Percentiles rank a stretch among this genome's conserved stretches.
phyloP scores from a whole-genome alignment of 371 early-diverging fungal species.

The Conidiobolus incongruus region DNA sequence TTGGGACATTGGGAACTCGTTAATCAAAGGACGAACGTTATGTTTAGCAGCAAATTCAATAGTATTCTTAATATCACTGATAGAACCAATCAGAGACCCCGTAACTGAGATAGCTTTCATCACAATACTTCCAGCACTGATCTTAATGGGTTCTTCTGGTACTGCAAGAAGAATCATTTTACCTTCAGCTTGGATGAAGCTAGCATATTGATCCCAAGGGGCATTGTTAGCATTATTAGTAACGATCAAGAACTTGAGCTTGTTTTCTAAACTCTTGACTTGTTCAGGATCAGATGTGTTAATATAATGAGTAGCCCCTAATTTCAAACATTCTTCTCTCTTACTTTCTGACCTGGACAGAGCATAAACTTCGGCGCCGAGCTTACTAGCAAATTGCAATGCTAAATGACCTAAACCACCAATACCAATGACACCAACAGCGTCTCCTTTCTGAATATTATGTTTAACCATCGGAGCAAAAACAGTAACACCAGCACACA shows the following conservation, averaged over 20 bases:
- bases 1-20: constrained; percentile 28
- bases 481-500: constrained; percentile 24
- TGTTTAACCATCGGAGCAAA: constrained; percentile 28
- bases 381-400: constrained; percentile 30
- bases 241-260: constrained; percentile 24
- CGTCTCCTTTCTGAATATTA: constrained; percentile 20
- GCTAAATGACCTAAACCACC: constrained; percentile 53
- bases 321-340: constrained; percentile 29
- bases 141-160: constrained; percentile 28
- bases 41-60: constrained; percentile 42
- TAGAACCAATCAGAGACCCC: constrained; percentile 49
- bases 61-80: too few relatives aligned
- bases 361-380: constrained; percentile 38
- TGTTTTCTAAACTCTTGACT: constrained; percentile 5
- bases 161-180: constrained; percentile 34
- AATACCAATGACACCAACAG: constrained; percentile 41
- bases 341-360: constrained; percentile 29
- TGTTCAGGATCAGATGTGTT: constrained; percentile 13
- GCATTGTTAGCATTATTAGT: constrained; percentile 24
- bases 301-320: constrained; percentile 38
- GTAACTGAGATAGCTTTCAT: constrained; percentile 21
- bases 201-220: constrained; percentile 20
- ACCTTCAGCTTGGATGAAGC: constrained; percentile 25
- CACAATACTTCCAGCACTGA: constrained; percentile 17
- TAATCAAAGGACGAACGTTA: constrained; percentile 36